phyloP scores from a whole-genome alignment of 2,329 filamentous ascomycete species.

The Alternaria novae-zelandiae region DNA sequence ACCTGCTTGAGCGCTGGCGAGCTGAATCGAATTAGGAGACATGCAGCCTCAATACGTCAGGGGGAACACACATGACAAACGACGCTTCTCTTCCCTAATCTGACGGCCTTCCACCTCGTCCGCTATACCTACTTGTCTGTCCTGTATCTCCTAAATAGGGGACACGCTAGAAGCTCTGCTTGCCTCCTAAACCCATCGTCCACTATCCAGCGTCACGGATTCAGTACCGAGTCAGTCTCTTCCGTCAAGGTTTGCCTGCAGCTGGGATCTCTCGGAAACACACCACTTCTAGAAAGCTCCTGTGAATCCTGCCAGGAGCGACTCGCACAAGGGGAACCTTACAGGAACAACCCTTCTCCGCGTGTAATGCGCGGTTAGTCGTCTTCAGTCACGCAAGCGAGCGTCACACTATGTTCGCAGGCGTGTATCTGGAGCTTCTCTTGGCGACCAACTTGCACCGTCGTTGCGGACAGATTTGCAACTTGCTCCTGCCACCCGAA shows the following conservation, averaged over 20 bases:
- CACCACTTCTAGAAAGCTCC: conserved; percentile 9
- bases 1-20: neutral
- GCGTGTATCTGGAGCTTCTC: neutral
- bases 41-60: conserved; percentile 1
- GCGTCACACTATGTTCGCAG: neutral
- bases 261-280: conserved; percentile 14
- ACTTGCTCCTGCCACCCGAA: neutral
- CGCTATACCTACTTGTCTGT: conserved; percentile 9
- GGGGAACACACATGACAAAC: neutral
- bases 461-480: neutral
- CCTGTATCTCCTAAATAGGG: conserved; percentile 16
- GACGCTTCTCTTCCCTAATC: neutral
- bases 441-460: neutral
- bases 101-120: neutral
- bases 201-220: conserved; percentile 13
- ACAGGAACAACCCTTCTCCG: neutral
- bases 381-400: neutral
- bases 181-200: conserved; percentile 12
- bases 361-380: neutral
- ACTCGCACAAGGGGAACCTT: neutral
- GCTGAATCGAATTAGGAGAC: conserved; percentile 16
- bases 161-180: conserved; percentile 29
- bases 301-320: neutral
- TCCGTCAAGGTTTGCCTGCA: conserved; percentile 19
- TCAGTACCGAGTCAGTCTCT: conserved; percentile 22